phyloP scores from a whole-genome alignment of 148 eudicot genomes.

The Vaccinium macrocarpon region DNA sequence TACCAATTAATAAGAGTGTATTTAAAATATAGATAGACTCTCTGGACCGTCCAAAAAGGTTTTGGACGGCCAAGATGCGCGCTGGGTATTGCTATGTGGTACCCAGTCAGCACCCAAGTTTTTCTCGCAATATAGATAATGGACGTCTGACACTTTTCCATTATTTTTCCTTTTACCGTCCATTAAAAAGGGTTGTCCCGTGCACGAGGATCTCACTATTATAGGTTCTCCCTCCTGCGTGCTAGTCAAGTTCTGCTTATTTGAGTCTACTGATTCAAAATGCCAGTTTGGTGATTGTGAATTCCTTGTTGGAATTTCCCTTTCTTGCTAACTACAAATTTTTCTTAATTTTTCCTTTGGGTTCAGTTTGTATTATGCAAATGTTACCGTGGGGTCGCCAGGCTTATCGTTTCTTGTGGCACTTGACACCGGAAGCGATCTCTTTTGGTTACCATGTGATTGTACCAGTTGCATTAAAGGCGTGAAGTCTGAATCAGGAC shows the following conservation, averaged over 20 bases:
- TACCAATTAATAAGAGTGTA: no score
- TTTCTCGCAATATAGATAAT: no score
- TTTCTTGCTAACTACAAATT: not conserved
- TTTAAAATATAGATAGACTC: no score
- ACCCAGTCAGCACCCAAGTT: no score
- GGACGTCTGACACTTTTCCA: no score
- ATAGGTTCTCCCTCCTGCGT: not conserved
- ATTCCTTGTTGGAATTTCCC: not conserved
- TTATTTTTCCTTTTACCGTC: not conserved
- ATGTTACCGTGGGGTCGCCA: slow-evolving; percentile 81
- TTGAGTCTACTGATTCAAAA: not conserved
- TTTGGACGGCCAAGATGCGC: no score
- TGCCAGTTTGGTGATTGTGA: not conserved
- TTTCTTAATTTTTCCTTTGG: not conserved
- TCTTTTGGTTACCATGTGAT: slow-evolving; percentile 95
- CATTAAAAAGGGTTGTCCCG: not conserved
- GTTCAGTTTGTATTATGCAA: slow-evolving; percentile 80
- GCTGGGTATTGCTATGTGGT: no score
- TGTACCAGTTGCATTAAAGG: slow-evolving; percentile 58
- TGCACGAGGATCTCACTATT: no score
- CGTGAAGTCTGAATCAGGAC: slow-evolving; percentile 26
- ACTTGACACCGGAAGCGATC: slow-evolving; percentile 88
- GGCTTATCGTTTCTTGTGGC: slow-evolving; percentile 64
- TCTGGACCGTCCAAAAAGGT: no score
- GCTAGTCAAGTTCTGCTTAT: not conserved